These are phyloP conservation scores for Oryza officinalis DNA, from an alignment of 176 grass and related monocot species.

Conservation along the genomic window DNA sequence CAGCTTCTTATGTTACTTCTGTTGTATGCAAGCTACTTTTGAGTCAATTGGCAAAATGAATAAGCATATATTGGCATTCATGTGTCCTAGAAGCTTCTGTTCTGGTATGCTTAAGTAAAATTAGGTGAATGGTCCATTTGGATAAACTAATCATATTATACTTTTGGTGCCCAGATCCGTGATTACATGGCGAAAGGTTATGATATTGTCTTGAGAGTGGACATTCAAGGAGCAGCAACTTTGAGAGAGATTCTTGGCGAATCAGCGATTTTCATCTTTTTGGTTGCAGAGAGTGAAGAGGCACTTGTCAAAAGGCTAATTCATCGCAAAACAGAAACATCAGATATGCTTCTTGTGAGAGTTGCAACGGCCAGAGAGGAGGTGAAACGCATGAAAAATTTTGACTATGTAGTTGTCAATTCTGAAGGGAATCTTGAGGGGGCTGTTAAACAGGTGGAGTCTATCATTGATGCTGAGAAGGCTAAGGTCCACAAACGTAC, in stretches of 20 bases:
- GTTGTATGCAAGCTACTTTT: not conserved
- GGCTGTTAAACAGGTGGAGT: slow-evolving; percentile 77
- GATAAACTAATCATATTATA: slow-evolving; percentile 22
- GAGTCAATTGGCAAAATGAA: not conserved
- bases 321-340: slow-evolving; percentile 85
- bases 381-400: slow-evolving; percentile 60
- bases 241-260: slow-evolving; percentile 76
- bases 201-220: slow-evolving; percentile 94
- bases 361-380: slow-evolving; percentile 89
- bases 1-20: not conserved
- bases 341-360: slow-evolving; percentile 95
- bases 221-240: slow-evolving; percentile 94
- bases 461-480: slow-evolving; percentile 95
- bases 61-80: not conserved
- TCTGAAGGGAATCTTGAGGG: slow-evolving; percentile 85
- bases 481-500: slow-evolving; percentile 65
- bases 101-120: not conserved
- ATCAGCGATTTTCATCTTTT: slow-evolving; percentile 91
- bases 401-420: slow-evolving; percentile 90
- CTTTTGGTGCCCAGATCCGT: slow-evolving; percentile 64
- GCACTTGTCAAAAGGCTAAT: slow-evolving; percentile 90
- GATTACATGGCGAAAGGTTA: slow-evolving; percentile 89
- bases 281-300: slow-evolving; percentile 86
- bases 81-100: not conserved
- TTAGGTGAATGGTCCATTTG: not conserved